A percentile compares a stretch with the other conserved stretches of the same genome.
Evolutionary conservation across 2,329 filamentous ascomycete species (phyloP).

Genomic region (Alternaria gaisen): DNA sequence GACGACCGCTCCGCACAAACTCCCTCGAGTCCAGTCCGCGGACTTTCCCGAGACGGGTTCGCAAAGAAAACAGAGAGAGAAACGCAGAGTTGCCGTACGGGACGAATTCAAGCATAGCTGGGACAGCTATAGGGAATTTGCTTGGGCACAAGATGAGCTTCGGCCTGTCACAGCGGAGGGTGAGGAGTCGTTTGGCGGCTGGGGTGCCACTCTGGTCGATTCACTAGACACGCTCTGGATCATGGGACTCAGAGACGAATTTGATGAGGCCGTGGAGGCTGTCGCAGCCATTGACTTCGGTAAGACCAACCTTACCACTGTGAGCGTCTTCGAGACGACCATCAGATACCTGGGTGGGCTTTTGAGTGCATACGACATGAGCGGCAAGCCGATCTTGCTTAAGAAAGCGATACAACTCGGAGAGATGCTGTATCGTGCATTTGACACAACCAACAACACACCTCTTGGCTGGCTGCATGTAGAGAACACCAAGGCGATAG

Average conservation of each 20-base stretch:
- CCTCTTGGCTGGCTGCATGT: slow-evolving; percentile 56
- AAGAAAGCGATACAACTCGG: slow-evolving; percentile 51
- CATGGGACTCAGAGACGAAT: slow-evolving; percentile 59
- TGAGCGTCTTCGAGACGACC: slow-evolving; percentile 63
- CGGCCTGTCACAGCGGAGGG: slow-evolving; percentile 51
- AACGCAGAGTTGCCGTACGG: slow-evolving; percentile 50
- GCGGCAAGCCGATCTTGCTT: slow-evolving; percentile 43
- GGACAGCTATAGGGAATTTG: slow-evolving; percentile 54
- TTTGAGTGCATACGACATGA: slow-evolving; percentile 51
- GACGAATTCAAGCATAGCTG: slow-evolving; percentile 55
- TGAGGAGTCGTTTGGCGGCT: slow-evolving; percentile 57
- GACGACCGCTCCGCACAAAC: slow-evolving; percentile 42
- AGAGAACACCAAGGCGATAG: slow-evolving; percentile 42
- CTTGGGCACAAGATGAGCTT: slow-evolving; percentile 60
- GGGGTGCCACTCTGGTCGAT: slow-evolving; percentile 59
- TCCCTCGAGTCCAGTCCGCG: slow-evolving; percentile 54
- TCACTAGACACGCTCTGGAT: slow-evolving; percentile 59
- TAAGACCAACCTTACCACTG: slow-evolving; percentile 47
- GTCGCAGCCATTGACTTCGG: slow-evolving; percentile 57
- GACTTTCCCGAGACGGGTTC: slow-evolving; percentile 49
- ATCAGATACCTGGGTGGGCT: slow-evolving; percentile 54
- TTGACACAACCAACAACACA: slow-evolving; percentile 57
- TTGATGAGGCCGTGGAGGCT: slow-evolving; percentile 57
- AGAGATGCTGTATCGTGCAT: slow-evolving; percentile 58
- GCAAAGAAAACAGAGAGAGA: slow-evolving; percentile 39